Percentiles rank a stretch among this genome's conserved stretches.
Evolutionary conservation across 345 rosid species (phyloP).

Genomic region (Sonneratia alba): DNA sequence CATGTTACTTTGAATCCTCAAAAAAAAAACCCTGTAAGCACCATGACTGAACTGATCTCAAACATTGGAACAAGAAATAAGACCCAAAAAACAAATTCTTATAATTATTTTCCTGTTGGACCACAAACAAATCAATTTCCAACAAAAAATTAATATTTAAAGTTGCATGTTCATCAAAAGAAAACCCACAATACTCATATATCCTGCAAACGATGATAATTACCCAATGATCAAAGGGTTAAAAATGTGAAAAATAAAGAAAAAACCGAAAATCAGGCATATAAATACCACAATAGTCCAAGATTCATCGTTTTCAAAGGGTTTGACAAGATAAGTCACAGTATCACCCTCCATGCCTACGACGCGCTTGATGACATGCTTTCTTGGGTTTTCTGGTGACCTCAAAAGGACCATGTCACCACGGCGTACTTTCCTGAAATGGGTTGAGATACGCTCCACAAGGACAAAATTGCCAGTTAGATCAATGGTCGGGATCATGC

Average conservation of each 20-base stretch:
- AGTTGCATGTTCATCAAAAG: not conserved
- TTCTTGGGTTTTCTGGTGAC: slow-evolving; percentile 48
- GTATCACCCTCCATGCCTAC: slow-evolving; percentile 55
- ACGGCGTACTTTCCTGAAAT: slow-evolving; percentile 31
- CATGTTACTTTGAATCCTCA: too few species aligned
- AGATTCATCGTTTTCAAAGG: slow-evolving; percentile 23
- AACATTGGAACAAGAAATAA: not conserved
- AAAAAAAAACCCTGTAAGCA: too few species aligned
- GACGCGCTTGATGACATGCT: slow-evolving; percentile 42
- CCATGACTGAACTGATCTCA: not conserved
- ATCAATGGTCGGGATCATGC: slow-evolving; percentile 62
- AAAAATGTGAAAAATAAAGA: not conserved
- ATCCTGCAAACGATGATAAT: not conserved
- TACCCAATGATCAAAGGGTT: not conserved
- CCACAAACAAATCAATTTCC: not conserved
- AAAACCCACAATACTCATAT: not conserved
- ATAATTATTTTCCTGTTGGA: not conserved
- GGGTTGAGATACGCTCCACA: slow-evolving; percentile 44
- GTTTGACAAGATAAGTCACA: slow-evolving; percentile 39
- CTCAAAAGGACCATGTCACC: slow-evolving; percentile 61
- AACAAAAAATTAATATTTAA: not conserved
- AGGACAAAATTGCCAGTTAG: slow-evolving; percentile 36
- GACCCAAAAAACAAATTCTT: not conserved
- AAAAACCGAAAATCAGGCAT: not conserved
- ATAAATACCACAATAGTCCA: slow-evolving; percentile 41